Evolutionary conservation across 495 filamentous ascomycete species (phyloP).

Genomic region (Glarea lozoyensis): DNA sequence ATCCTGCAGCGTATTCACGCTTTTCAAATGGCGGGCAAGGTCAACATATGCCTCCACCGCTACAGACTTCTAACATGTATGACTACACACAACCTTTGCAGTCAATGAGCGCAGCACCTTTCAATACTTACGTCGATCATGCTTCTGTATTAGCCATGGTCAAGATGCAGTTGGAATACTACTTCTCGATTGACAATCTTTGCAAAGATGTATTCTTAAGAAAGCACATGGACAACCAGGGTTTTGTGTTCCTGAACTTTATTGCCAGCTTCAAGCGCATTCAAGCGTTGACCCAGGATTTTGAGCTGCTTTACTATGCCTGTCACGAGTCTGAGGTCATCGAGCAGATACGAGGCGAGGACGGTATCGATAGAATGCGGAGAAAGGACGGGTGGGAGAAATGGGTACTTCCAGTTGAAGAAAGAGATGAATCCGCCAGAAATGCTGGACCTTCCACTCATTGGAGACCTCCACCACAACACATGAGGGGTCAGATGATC

Average conservation of each 20-base stretch:
- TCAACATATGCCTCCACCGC: constrained; percentile 14
- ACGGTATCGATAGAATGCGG: constrained; percentile 75
- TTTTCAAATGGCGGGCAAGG: constrained; percentile 6
- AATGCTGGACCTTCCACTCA: constrained; percentile 29
- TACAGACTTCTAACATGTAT: constrained; percentile 25
- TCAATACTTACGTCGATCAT: constrained; percentile 48
- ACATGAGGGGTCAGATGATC: constrained; percentile 17
- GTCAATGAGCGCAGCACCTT: constrained; percentile 57
- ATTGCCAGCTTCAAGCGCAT: constrained; percentile 82
- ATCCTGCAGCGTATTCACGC: constrained; percentile 16
- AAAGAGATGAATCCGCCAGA: constrained; percentile 30
- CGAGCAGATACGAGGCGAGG: constrained; percentile 59
- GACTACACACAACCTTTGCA: constrained; percentile 42
- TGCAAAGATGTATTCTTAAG: constrained; percentile 90
- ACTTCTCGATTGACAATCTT: constrained; percentile 93
- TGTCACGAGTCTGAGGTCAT: constrained; percentile 60
- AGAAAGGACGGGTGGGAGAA: constrained; percentile 66
- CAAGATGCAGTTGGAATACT: constrained; percentile 80
- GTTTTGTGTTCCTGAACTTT: constrained; percentile 71
- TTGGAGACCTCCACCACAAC: constrained; percentile 7
- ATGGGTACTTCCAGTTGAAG: constrained; percentile 54
- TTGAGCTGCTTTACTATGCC: constrained; percentile 63
- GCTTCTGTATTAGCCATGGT: constrained; percentile 48
- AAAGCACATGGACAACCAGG: constrained; percentile 87
- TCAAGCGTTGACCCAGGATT: constrained; percentile 61